phyloP scores from a whole-genome alignment of 306 rosid genomes.

The Prinsepia uniflora region DNA sequence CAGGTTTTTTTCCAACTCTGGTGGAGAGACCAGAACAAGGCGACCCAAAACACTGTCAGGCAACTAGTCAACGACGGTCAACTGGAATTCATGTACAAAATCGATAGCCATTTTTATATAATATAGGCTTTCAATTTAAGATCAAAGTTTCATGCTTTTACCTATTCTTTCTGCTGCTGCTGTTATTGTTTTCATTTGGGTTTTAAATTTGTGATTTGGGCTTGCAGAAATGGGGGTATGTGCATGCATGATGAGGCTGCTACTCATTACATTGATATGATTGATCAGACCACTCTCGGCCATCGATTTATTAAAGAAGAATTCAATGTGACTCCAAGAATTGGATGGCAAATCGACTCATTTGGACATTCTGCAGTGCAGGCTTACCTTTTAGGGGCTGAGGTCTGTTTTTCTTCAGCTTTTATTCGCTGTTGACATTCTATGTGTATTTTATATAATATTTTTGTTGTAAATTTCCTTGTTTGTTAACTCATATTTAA shows the following conservation, averaged over 20 bases:
- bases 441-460: too few species aligned
- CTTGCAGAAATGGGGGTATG: conserved; percentile 80
- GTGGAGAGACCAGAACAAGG: conserved; percentile 72
- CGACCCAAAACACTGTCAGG: conserved; percentile 42
- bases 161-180: neutral
- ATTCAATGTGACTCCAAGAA: conserved; percentile 58
- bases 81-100: conserved; percentile 64
- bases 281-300: conserved; percentile 94
- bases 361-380: conserved; percentile 92
- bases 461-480: too few species aligned
- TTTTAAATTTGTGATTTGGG: neutral
- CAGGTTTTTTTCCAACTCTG: conserved; percentile 84
- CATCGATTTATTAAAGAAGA: conserved; percentile 60
- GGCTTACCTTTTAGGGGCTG: conserved; percentile 72
- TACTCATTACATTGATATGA: conserved; percentile 80
- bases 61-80: conserved; percentile 67
- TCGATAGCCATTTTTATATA: neutral
- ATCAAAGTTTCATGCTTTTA: neutral
- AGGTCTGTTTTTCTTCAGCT: conserved; percentile 34
- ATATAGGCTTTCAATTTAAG: neutral
- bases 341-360: conserved; percentile 89
- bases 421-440: neutral
- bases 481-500: too few species aligned
- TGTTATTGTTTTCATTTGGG: neutral
- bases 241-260: conserved; percentile 96